Evolutionary conservation across 192 early-diverging fungal species (phyloP), one percentile per base, ranked within the genome.

Genomic region (Podila minutissima): DNA sequence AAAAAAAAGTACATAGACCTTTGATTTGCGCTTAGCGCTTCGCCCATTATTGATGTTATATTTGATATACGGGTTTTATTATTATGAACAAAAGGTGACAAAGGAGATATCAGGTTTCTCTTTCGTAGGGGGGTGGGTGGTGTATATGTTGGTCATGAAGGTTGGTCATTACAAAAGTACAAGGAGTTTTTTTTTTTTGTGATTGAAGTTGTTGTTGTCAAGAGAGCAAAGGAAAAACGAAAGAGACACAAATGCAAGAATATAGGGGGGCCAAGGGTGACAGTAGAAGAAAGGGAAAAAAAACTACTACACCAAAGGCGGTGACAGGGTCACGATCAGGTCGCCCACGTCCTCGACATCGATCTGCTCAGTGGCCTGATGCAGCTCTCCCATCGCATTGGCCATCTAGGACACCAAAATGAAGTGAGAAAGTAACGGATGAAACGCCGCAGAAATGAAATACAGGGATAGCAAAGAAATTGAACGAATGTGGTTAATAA

Each of bases 321-420:
- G 76, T 12, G 76, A 81, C 26, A 81, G 57, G 29, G 70, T 81
- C 3, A 81, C 76, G 48, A 81, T 81, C 66, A 81, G 46, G 46
- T 81, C 71, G n/a, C 76, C 76, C 35, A 81, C 76, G 69, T 81
- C 76, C 57, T 81, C 71, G 7, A 81, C 76, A 64, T 81, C 76
- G 48, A 81, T 81, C 49, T 68, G 71, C n/a, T 81, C 76, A 6
- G 76, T 73, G 51, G 76, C 76, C 55, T 65, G 76, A 15, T 81
- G 76, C n/a, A 81, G 66, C 31, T 81, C 76, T 28, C 76, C 76
- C 76, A 81, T 73, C 8, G 71, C 76, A 50, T 38, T 81, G 55
- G 66, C 62, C 76, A 81, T 81, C 76, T 81, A 72, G 3, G 3
- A 6, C 6, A 7, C 1, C 0, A 19, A 74, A 46, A 26, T 24